Evolutionary conservation across 768 basidiomycete species (phyloP), one percentile per base, ranked within the genome.

Genomic region (Trametes cubensis): DNA sequence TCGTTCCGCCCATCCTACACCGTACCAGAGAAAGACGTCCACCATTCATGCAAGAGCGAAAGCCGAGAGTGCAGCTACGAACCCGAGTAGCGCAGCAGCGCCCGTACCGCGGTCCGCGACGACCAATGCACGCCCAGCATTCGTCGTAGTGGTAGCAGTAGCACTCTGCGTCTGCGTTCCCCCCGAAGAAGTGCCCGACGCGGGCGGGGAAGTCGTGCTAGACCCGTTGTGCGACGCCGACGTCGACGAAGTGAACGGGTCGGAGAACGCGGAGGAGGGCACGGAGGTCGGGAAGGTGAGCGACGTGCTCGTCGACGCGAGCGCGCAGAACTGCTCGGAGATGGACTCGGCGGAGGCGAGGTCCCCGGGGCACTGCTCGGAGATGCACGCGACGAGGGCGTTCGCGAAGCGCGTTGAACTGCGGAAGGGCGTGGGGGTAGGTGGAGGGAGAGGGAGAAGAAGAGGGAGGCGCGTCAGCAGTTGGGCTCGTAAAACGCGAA

Each of bases 251-350:
- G 63, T 40, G 49, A 61, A 65, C 4, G 60, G 56, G 30, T 42
- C 41, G n/a, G 64, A 61, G 56, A 60, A 58, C 52, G 55, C 30
- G 7, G 58, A 42, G 21, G 64, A 60, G 2, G 69, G 66, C 2
- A 74, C 65, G 17, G 75, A 40, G 10, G 64, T 60, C 14, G 77
- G 74, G 69, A 80, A 80, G 1, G 75, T 65, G 42, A 81, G 69
- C 1, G 76, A 72, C 5, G 76, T 71, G 26, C 73, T 74, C 13
- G 72, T 58, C 26, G 71, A 72, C 8, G 78, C 77, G 52, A 78
- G 47, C 20, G 77, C 74, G 67, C 83, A 85, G 69, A 83, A 83
- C 63, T 76, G 73, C 62, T 82, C 76, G 1, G 81, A 78, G 34
- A 85, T 75, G 17, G 60, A 65, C 70, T 85, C 80, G 5, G 79